Percentiles rank a stretch among this genome's conserved stretches.
Evolutionary conservation across 1,284 basidiomycete genomes (phyloP).

Genomic region (Sanguinoderma infundibulare): DNA sequence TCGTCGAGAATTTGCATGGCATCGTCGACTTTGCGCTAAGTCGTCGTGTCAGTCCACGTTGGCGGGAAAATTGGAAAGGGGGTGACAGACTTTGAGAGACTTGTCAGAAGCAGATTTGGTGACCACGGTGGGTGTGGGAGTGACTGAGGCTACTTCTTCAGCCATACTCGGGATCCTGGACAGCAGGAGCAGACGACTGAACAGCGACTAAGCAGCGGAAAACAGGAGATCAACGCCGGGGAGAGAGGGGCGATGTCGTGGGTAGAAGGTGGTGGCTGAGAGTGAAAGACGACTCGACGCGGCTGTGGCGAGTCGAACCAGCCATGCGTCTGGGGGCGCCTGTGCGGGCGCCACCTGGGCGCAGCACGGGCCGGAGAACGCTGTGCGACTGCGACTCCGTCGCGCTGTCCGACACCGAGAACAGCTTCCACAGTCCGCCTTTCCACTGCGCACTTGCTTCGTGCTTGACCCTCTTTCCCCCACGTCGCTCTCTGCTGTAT

Average conservation of each 20-base stretch:
- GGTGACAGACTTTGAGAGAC: slow-evolving; percentile 29
- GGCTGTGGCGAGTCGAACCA: slow-evolving; percentile 18
- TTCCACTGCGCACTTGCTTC: neutral
- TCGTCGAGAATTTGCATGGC: slow-evolving; percentile 68
- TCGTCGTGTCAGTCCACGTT: slow-evolving; percentile 24
- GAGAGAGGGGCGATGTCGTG: neutral
- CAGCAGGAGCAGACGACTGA: neutral
- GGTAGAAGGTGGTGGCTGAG: slow-evolving; percentile 17
- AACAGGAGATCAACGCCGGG: neutral
- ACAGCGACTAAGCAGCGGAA: no score
- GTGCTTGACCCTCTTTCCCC: slow-evolving; percentile 2
- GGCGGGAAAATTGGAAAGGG: slow-evolving; percentile 4
- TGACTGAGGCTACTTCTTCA: slow-evolving; percentile 11
- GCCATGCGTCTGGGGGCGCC: slow-evolving; percentile 13
- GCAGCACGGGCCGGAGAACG: slow-evolving; percentile 18
- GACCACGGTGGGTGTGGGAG: slow-evolving; percentile 16
- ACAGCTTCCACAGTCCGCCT: neutral
- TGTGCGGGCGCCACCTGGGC: neutral
- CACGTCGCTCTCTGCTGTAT: slow-evolving; percentile 1
- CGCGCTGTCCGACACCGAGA: neutral
- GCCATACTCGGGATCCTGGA: slow-evolving; percentile 5
- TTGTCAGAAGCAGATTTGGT: slow-evolving; percentile 20
- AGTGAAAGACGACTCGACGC: slow-evolving; percentile 2
- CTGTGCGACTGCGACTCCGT: slow-evolving; percentile 13
- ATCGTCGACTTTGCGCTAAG: slow-evolving; percentile 75